phyloP scores from a whole-genome alignment of 169 alveolate species.

The Plasmodium gonderi region DNA sequence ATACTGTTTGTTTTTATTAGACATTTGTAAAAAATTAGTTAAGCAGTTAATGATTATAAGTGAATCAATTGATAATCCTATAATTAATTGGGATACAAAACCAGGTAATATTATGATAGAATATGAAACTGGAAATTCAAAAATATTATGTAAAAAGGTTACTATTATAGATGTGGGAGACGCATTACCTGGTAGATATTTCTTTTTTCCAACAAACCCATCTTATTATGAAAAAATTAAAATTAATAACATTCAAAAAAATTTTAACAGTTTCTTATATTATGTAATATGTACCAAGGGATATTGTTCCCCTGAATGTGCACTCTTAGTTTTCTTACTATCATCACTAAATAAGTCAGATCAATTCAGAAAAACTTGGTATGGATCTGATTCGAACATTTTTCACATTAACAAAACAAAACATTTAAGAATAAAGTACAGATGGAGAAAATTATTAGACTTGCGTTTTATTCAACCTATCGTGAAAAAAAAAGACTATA shows the following conservation, averaged over 20 bases:
- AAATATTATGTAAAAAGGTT: conserved; percentile 77
- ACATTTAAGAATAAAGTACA: conserved; percentile 68
- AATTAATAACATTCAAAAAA: conserved; percentile 37
- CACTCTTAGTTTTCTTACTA: conserved; percentile 79
- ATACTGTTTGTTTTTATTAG: conserved; percentile 73
- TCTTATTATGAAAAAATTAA: conserved; percentile 71
- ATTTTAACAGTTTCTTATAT: conserved; percentile 48
- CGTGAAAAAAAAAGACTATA: conserved; percentile 22
- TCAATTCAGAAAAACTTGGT: conserved; percentile 80
- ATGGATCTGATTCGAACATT: conserved; percentile 67
- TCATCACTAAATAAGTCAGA: conserved; percentile 78
- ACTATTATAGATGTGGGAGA: conserved; percentile 83
- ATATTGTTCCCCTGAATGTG: conserved; percentile 83
- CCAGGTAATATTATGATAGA: conserved; percentile 81
- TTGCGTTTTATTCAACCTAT: conserved; percentile 66
- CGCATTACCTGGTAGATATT: conserved; percentile 80
- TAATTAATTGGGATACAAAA: conserved; percentile 84
- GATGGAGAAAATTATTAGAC: conserved; percentile 77
- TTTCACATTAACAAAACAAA: conserved; percentile 71
- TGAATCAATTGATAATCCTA: conserved; percentile 69
- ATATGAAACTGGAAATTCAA: conserved; percentile 61
- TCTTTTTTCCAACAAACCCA: conserved; percentile 79
- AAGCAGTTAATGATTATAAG: conserved; percentile 73
- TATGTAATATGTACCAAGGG: conserved; percentile 84
- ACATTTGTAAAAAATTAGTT: conserved; percentile 77